Evolutionary conservation across 805 yeast species (phyloP), one percentile per base, ranked within the genome.

Genomic region (Candida fluviatilis): DNA sequence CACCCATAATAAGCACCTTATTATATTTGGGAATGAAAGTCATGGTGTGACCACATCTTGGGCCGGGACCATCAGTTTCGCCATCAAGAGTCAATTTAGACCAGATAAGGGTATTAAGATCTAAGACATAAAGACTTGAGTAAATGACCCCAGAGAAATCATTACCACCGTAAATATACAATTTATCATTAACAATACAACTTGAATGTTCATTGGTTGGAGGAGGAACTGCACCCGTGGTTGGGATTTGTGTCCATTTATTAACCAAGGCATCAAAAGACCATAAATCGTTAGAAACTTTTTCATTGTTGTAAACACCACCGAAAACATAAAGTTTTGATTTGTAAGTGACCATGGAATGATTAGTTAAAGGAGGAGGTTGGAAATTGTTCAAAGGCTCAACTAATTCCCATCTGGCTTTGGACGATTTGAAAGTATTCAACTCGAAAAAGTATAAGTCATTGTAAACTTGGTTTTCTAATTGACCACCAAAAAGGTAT

Each of bases 141-240:
- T 82, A 71, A 38, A 87, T 78, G 30, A 71, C 71, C 31, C 95
- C 96, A 45, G 78, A 73, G 24, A 75, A 66, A 44, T 84, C 80
- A 54, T 89, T 86, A 36, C 99, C 99, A 28, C 99, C 99, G 55
- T 83, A 81, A 11, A 91, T 76, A 52, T 84, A 84, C 75, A 93
- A 71, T 36, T 82, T 70, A 51, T 88, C 90, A 42, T 81, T 82
- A 41, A 82, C 84, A 25, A 89, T 62, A 10, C 91, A 75, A 11
- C 95, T 80, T 3, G 96, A 78, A 59, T 93, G 99, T 53, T 91
- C 96, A 60, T 89, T 95, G 42, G 90, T 75, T 0, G 97, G 91
- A 2, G 84, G 82, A 2, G 96, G 97, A 10, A 61, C 47, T n/a
- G 72, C 64, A 7, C 95, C 95, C n/a, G 76, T 64, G 26, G 95